These are phyloP conservation scores for Staphylotrichum tortipilum DNA, from an alignment of 495 filamentous ascomycete species.

Conservation along the genomic window DNA sequence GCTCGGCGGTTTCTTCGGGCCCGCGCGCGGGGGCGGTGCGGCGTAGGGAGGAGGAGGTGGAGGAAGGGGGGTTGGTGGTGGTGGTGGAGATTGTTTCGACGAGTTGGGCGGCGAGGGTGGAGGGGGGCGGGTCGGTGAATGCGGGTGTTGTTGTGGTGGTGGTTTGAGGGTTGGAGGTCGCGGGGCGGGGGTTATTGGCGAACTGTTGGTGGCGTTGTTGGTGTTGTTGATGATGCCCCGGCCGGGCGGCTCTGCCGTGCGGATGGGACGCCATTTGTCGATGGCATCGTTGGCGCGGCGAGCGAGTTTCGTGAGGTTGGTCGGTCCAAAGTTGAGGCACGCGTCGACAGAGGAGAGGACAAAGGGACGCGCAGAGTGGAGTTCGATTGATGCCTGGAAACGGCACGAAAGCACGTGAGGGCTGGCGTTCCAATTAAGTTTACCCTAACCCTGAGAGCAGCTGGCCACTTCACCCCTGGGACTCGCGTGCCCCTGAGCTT, in stretches of 20 bases:
- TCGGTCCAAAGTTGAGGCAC: background rate
- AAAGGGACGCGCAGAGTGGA: constrained; percentile 5
- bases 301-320: background rate
- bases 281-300: constrained; percentile 12
- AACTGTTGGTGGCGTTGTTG: too few relatives aligned
- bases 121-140: constrained; percentile 42
- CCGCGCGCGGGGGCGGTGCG: too few relatives aligned
- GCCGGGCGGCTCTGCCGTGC: constrained; percentile 11
- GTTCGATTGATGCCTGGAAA: background rate
- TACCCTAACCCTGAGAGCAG: constrained; percentile 5
- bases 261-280: constrained; percentile 16
- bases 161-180: too few relatives aligned
- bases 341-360: background rate
- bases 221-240: background rate
- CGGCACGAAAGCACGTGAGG: constrained; percentile 2
- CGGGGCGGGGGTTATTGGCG: too few relatives aligned
- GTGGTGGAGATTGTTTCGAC: constrained; percentile 46
- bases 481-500: too few relatives aligned
- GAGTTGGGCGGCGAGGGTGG: constrained; percentile 61
- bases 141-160: background rate
- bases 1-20: constrained; percentile 35
- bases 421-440: background rate
- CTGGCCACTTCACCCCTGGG: background rate
- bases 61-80: constrained; percentile 10
- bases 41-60: constrained; percentile 3